Evolutionary conservation across 2,329 filamentous ascomycete species (phyloP).

Genomic region (Sclerotinia nivalis): DNA sequence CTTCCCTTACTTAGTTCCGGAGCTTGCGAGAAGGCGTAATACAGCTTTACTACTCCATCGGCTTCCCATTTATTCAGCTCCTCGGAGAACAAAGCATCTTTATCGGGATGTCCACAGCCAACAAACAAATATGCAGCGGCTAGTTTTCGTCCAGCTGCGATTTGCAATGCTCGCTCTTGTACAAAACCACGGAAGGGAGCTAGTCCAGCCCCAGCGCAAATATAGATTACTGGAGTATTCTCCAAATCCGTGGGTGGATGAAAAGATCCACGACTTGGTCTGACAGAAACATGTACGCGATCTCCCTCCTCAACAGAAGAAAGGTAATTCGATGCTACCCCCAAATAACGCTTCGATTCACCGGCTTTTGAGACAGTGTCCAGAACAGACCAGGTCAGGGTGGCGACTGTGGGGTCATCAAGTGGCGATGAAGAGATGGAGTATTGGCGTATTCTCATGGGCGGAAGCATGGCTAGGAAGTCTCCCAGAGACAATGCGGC

Average conservation of each 20-base stretch:
- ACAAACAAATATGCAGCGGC: conserved; percentile 48
- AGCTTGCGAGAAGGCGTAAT: conserved; percentile 15
- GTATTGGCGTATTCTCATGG: conserved; percentile 78
- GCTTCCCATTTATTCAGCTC: conserved; percentile 41
- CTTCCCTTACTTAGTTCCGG: conserved; percentile 16
- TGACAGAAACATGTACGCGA: conserved; percentile 44
- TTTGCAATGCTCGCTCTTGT: conserved; percentile 35
- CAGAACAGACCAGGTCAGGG: conserved; percentile 62
- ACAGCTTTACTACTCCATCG: conserved; percentile 26
- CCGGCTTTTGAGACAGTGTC: conserved; percentile 47
- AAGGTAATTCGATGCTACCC: conserved; percentile 52
- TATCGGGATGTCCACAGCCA: conserved; percentile 47
- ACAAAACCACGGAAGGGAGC: conserved; percentile 36
- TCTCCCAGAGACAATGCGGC: conserved; percentile 63
- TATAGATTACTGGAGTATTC: conserved; percentile 41
- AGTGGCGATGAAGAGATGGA: conserved; percentile 76
- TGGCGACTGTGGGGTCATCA: conserved; percentile 61
- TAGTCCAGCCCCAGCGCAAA: conserved; percentile 42
- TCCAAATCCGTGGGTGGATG: conserved; percentile 33
- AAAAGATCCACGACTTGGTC: conserved; percentile 44
- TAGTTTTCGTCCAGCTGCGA: conserved; percentile 21
- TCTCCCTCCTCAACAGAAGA: conserved; percentile 44
- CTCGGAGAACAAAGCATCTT: conserved; percentile 48
- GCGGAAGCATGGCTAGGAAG: conserved; percentile 72
- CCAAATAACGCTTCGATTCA: conserved; percentile 43